Base-by-base conservation (phyloP, 306 rosid species). In the Vigna trinervia region DNA sequence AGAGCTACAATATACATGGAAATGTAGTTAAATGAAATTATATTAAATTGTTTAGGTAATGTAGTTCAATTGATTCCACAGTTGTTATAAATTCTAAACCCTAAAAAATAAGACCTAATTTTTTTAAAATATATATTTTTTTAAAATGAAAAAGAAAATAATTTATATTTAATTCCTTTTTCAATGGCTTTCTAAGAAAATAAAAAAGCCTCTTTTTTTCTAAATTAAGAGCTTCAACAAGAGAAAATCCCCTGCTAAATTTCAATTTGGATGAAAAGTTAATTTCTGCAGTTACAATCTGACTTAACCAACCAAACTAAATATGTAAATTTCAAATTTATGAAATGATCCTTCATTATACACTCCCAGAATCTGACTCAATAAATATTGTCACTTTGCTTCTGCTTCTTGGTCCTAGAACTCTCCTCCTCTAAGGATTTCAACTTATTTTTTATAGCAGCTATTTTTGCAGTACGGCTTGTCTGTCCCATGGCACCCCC, bases 371-470 rank as follows among this genome's bases (percentile, higher is more conserved):
- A 36, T 38, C 12, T 36, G 59, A 32, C 68, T 82, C 89, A 82
- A 82, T 85, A 88, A 3, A 54, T 12, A 54, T 72, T 54, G 7
- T 88, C 85, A 61, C 46, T 87, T 67, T 71, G 93, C 92, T 91
- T 89, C 87, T 81, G 97, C 81, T 87, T 92, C 90, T 95, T 92
- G 73, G 82, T 69, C 43, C 78, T 71, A 34, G 86, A 79, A 75
- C 89, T 85, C 66, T 92, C 99, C 78, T 86, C 99, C 73, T 92
- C 97, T 63, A 92, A 70, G 53, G 93, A 84, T 78, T 89, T 92
- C 85, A 95, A 74, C 43, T 95, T 95, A 84, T 92, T 95, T 87
- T 92, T 95, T 83, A 95, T 95, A 39, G 99, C 99, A 51, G 99
- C 93, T 57, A 95, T 92, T 85, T 87, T 95, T 1, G 92, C 92